phyloP scores from a whole-genome alignment of 2,329 filamentous ascomycete species.

The Coleophoma crateriformis region DNA sequence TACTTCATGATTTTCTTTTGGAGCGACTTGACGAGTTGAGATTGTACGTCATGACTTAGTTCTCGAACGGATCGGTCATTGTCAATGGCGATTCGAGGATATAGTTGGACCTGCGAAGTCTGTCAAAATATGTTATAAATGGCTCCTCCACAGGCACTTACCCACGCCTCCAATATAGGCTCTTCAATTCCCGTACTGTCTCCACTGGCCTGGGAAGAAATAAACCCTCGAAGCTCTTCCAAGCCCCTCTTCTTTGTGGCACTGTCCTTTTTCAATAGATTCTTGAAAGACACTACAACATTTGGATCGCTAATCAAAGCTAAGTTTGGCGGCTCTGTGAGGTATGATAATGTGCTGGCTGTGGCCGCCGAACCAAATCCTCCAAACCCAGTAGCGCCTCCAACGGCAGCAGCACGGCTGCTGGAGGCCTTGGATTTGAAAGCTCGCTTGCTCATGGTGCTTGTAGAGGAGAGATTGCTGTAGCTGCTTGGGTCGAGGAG shows the following conservation, averaged over 20 bases:
- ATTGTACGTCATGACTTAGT: slow-evolving; percentile 71
- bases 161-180: slow-evolving; percentile 82
- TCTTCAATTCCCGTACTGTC: slow-evolving; percentile 66
- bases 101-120: slow-evolving; percentile 65
- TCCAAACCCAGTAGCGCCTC: slow-evolving; percentile 21
- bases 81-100: slow-evolving; percentile 86
- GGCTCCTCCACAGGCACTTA: slow-evolving; percentile 34
- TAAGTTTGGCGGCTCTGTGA: slow-evolving; percentile 80
- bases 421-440: slow-evolving; percentile 28
- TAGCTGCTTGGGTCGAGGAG: too few relatives aligned
- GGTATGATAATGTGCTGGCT: slow-evolving; percentile 67
- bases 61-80: slow-evolving; percentile 83
- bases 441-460: slow-evolving; percentile 21
- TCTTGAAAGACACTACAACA: slow-evolving; percentile 86
- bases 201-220: slow-evolving; percentile 48
- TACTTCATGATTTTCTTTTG: slow-evolving; percentile 81
- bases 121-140: slow-evolving; percentile 23
- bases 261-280: slow-evolving; percentile 85
- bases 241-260: slow-evolving; percentile 88
- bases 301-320: slow-evolving; percentile 70
- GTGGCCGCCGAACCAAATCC: slow-evolving; percentile 26
- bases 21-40: slow-evolving; percentile 51
- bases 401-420: slow-evolving; percentile 20
- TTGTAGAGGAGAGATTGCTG: background rate
- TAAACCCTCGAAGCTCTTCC: slow-evolving; percentile 70